A percentile compares a stretch with the other conserved stretches of the same genome.
Conservation (phyloP, 176 grass and related monocot genomes). For the Lolium multiflorum region DNA sequence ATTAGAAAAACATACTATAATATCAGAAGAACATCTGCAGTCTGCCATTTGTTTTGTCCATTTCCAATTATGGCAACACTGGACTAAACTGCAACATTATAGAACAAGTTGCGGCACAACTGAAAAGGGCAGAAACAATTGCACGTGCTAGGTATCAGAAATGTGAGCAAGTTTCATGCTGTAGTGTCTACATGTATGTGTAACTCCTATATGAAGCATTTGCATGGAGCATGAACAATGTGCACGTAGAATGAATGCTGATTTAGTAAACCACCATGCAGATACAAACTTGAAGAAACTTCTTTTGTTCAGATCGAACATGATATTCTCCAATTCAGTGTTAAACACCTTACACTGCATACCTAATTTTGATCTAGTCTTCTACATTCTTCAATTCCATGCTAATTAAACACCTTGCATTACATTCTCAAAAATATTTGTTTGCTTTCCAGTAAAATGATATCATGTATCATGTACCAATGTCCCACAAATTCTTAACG, state of each 20-base stretch:
- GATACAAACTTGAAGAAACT: not conserved
- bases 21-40: not conserved
- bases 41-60: not conserved
- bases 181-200: not conserved
- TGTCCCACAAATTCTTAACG: not conserved
- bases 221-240: not conserved
- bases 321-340: not conserved
- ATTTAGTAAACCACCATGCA: conserved; percentile 7
- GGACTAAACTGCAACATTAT: not conserved
- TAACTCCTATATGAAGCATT: not conserved
- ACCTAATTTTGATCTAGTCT: not conserved
- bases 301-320: not conserved
- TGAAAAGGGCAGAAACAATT: not conserved
- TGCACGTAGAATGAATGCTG: conserved; percentile 1
- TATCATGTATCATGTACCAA: not conserved
- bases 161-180: not conserved
- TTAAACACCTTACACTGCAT: not conserved
- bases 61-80: conserved; percentile 4
- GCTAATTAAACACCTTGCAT: not conserved
- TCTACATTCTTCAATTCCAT: not conserved
- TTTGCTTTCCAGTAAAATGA: not conserved
- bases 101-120: not conserved
- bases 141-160: not conserved
- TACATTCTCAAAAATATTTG: not conserved
- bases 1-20: not conserved